Base-by-base conservation (phyloP, 352 stramenopile species). In the Pythium phragmitis region DNA sequence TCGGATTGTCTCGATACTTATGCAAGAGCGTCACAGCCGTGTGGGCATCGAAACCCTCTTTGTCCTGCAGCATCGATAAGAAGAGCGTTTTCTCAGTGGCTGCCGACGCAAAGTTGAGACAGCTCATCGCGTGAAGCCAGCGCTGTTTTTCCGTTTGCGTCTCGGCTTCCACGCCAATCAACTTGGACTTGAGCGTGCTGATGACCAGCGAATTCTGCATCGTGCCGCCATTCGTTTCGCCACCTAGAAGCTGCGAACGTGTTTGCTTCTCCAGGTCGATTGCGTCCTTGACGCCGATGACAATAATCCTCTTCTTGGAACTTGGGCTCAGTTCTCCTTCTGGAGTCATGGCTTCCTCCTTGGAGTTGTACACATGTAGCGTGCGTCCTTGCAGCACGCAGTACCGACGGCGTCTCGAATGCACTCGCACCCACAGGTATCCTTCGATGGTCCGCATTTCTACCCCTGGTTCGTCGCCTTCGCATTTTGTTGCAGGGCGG, bases 91-190 rank as follows among this genome's bases (percentile, higher is more conserved):
- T 85, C 47, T 94, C 81, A 11, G 73, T 82, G 0, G 79, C 56
- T 14, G 58, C 62, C 8, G 75, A 84, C 16, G 69, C 73, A 52
- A 86, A 80, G 49, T 90, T 86, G 21, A 94, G 73, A 34, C 73
- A 84, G 23, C 68, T 85, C 68, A 91, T 77, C 2, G 82, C 82
- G 34, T 94, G 80, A 26, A 92, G 52, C 85, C 85, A 94, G 2
- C 85, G 77, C 55, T 89, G 70, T 64, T 94, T 91, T 42, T 94
- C 85, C 3, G 74, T 88, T 7, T 73, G 72, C 1, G 82, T 92
- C 21, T 90, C 85, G 2, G 85, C 80, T 69, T 93, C 82, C 12
- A 84, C 67, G 9, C 80, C 72, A 14, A 90, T 69, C 13, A 91
- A 59, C 57, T 91, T 91, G 13, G 82, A 90, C 64, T 91, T 91